These are phyloP conservation scores for Cladosporium sp. DNA, from an alignment of 2,329 filamentous ascomycete species.

Conservation along the genomic window DNA sequence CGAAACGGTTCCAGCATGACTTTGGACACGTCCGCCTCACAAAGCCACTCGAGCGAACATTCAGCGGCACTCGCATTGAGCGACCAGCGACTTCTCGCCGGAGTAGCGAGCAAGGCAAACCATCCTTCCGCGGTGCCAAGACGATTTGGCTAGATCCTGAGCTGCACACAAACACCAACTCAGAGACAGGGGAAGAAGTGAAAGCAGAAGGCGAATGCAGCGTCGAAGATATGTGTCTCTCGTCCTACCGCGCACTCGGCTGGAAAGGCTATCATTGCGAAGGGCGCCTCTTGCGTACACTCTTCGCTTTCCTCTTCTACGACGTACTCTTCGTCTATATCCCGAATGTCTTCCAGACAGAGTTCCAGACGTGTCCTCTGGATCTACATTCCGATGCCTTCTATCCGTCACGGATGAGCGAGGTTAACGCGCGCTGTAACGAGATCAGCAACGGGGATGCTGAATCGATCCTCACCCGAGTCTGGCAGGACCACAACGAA, in stretches of 20 bases:
- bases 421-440: slow-evolving; percentile 81
- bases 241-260: slow-evolving; percentile 71
- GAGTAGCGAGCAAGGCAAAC: slow-evolving; percentile 30
- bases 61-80: slow-evolving; percentile 70
- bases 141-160: slow-evolving; percentile 78
- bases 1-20: slow-evolving; percentile 82
- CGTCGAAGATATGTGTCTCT: slow-evolving; percentile 92
- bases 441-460: slow-evolving; percentile 81
- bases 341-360: slow-evolving; percentile 94
- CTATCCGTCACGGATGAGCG: slow-evolving; percentile 74
- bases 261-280: slow-evolving; percentile 96
- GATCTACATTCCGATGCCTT: slow-evolving; percentile 92
- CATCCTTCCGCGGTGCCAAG: slow-evolving; percentile 50
- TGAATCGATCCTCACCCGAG: slow-evolving; percentile 56
- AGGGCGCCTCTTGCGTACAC: slow-evolving; percentile 82
- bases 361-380: slow-evolving; percentile 87
- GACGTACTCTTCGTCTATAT: slow-evolving; percentile 90
- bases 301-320: slow-evolving; percentile 79
- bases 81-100: slow-evolving; percentile 20
- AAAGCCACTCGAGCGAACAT: slow-evolving; percentile 66
- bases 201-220: slow-evolving; percentile 60
- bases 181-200: slow-evolving; percentile 4
- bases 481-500: slow-evolving; percentile 64
- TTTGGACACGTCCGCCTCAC: slow-evolving; percentile 78
- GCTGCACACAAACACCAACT: background rate